phyloP scores from a whole-genome alignment of 495 filamentous ascomycete genomes.

The Cetradonia linearis region DNA sequence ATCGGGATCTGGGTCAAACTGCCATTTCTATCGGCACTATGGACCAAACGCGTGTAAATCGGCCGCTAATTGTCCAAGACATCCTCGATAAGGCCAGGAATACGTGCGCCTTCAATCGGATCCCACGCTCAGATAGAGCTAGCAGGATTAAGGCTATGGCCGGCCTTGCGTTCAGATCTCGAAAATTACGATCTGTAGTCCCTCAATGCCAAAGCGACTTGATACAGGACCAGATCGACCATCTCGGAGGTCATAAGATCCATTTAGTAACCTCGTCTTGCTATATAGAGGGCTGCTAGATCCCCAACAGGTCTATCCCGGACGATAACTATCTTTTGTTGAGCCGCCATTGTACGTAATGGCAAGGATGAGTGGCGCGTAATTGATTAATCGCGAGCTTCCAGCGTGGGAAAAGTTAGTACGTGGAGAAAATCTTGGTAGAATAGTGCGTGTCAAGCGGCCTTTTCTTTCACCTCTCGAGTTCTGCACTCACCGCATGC shows the following conservation, averaged over 20 bases:
- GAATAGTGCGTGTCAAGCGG: too few species aligned
- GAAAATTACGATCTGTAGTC: neutral
- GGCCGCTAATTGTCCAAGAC: neutral
- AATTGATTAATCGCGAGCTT: too few species aligned
- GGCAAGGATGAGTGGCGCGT: too few species aligned
- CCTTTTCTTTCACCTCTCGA: too few species aligned
- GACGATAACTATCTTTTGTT: neutral
- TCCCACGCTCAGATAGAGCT: constrained; percentile 8
- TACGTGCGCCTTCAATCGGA: neutral
- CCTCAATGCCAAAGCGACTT: neutral
- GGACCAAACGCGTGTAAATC: constrained; percentile 3
- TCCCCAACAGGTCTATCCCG: constrained; percentile 3
- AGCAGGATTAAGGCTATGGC: constrained; percentile 5
- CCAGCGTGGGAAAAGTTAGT: too few species aligned
- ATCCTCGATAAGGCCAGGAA: neutral
- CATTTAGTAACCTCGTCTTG: constrained; percentile 10
- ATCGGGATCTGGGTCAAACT: constrained; percentile 1
- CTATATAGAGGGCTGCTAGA: constrained; percentile 3
- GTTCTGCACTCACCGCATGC: too few species aligned
- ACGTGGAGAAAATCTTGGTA: too few species aligned
- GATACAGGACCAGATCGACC: neutral
- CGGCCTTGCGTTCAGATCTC: neutral
- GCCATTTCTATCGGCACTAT: neutral
- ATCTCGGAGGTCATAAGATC: constrained; percentile 7
- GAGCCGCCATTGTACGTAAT: neutral